A percentile compares a stretch with the other conserved stretches of the same genome.
phyloP scores from a whole-genome alignment of 1,139 yeast genomes.

The Pichia sp. region DNA sequence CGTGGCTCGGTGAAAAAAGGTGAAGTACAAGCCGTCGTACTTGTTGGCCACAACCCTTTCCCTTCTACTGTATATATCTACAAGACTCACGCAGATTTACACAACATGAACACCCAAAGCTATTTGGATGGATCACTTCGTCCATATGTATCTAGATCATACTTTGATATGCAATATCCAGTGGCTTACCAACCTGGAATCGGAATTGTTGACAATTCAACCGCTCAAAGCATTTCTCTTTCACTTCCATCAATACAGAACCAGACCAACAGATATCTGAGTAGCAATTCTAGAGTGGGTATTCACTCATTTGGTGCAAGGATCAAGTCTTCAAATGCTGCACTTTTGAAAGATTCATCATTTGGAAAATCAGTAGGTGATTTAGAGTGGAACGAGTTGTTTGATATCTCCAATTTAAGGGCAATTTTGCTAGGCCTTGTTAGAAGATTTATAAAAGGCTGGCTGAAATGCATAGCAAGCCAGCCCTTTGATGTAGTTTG shows the following conservation, averaged over 20 bases:
- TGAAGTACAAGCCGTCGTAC: too few relatives aligned
- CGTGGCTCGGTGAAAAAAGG: too few relatives aligned
- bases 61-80: too few relatives aligned
- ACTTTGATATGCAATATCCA: conserved; percentile 28
- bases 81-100: too few relatives aligned
- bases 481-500: conserved; percentile 90
- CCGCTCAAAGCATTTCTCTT: conserved; percentile 27
- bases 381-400: conserved; percentile 60
- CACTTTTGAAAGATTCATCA: conserved; percentile 5
- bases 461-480: conserved; percentile 56
- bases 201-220: conserved; percentile 28
- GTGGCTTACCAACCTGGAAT: conserved; percentile 27
- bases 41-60: not conserved
- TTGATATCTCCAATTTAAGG: conserved; percentile 49
- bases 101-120: conserved; percentile 20
- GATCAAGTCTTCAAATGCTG: conserved; percentile 8
- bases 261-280: conserved; percentile 10
- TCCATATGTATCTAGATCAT: conserved; percentile 26
- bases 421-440: conserved; percentile 48
- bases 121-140: conserved; percentile 22
- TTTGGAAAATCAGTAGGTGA: conserved; percentile 32
- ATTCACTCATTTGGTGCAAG: conserved; percentile 16
- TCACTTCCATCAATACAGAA: conserved; percentile 24
- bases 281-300: conserved; percentile 11
- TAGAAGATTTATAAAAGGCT: conserved; percentile 58